Conservation (phyloP, 2,329 filamentous ascomycete species). For the Simplicillium sp. region DNA sequence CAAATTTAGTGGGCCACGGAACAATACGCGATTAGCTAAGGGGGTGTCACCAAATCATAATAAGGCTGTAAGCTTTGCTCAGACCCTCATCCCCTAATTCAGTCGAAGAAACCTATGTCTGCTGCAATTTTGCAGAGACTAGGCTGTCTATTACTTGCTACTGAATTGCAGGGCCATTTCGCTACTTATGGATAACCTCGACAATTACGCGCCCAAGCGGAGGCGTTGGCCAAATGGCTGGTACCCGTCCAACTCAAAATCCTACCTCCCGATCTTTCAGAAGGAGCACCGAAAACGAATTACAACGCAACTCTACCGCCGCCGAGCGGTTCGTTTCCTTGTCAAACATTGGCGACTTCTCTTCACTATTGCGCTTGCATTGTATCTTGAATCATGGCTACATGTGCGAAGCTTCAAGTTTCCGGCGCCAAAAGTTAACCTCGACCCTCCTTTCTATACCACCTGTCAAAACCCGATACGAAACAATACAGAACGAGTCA, state of each 20-base stretch:
- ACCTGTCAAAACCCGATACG: slow-evolving; percentile 28
- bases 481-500: slow-evolving; percentile 23
- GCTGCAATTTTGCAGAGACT: too few species aligned
- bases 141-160: too few species aligned
- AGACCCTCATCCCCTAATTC: too few species aligned
- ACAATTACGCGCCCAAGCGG: too few species aligned
- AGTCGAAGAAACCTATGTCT: too few species aligned
- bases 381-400: slow-evolving; percentile 20
- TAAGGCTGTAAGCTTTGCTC: too few species aligned
- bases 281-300: not conserved
- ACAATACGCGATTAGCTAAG: too few species aligned
- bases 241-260: not conserved
- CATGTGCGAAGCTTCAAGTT: slow-evolving; percentile 24
- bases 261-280: not conserved
- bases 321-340: slow-evolving; percentile 1
- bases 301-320: not conserved
- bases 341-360: slow-evolving; percentile 8
- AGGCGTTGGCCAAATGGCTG: not conserved
- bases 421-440: slow-evolving; percentile 21
- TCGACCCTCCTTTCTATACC: slow-evolving; percentile 28
- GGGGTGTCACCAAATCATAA: too few species aligned
- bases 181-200: too few species aligned
- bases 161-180: too few species aligned
- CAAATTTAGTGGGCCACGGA: too few species aligned
- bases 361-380: slow-evolving; percentile 16